phyloP scores from a whole-genome alignment of 2,329 filamentous ascomycete genomes.

The Curvularia hawaiiensis region DNA sequence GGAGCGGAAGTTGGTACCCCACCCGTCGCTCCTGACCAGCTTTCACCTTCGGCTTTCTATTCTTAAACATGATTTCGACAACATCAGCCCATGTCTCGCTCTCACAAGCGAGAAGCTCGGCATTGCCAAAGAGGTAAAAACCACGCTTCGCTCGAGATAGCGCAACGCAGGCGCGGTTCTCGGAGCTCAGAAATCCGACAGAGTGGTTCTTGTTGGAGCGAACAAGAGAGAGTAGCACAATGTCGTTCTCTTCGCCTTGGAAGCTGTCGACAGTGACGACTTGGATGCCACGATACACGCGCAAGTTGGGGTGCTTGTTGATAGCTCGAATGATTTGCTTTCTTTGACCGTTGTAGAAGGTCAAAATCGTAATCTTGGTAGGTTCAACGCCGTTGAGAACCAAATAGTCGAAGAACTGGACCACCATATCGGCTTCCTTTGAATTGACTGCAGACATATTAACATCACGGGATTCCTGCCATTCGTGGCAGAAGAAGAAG shows the following conservation, averaged over 20 bases:
- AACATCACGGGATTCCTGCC: conserved; percentile 67
- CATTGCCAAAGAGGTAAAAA: conserved; percentile 85
- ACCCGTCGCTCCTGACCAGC: conserved; percentile 44
- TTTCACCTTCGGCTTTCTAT: conserved; percentile 44
- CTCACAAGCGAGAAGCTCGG: conserved; percentile 55
- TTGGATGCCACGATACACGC: conserved; percentile 49
- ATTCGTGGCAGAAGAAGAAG: conserved; percentile 69
- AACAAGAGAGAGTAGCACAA: conserved; percentile 81
- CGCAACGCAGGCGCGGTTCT: conserved; percentile 67
- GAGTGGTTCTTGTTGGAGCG: conserved; percentile 64
- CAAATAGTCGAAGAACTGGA: conserved; percentile 73
- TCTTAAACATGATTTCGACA: conserved; percentile 51
- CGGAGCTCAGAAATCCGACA: conserved; percentile 76
- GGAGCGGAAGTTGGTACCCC: conserved; percentile 63
- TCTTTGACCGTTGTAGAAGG: conserved; percentile 86
- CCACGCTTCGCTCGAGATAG: conserved; percentile 75
- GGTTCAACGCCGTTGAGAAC: conserved; percentile 66
- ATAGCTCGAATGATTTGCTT: conserved; percentile 64
- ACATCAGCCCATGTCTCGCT: conserved; percentile 60
- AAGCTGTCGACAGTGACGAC: conserved; percentile 87
- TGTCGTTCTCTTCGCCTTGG: conserved; percentile 83
- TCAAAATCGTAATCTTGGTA: conserved; percentile 75
- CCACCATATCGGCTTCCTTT: conserved; percentile 77
- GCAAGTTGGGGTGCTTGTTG: conserved; percentile 50
- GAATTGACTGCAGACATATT: conserved; percentile 71